Evolutionary conservation across 768 basidiomycete genomes (phyloP).

Genomic region (Erythrobasidium yunnanense): DNA sequence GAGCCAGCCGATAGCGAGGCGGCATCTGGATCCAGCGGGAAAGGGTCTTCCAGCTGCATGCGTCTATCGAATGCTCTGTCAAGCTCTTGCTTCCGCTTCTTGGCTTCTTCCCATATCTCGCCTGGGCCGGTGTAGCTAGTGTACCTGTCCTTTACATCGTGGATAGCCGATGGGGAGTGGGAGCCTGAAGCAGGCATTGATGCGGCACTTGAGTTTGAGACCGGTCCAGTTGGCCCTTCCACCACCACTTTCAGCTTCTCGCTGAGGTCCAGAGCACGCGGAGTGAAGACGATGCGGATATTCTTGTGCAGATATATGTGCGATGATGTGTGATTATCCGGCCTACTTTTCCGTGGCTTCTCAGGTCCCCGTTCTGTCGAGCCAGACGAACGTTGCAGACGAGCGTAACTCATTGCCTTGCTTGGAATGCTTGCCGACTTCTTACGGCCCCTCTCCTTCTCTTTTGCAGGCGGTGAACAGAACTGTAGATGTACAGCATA

Average conservation of each 20-base stretch:
- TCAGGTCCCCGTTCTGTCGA: neutral
- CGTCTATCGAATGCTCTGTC: slow-evolving; percentile 3
- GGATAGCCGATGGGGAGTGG: neutral
- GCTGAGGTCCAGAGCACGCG: slow-evolving; percentile 35
- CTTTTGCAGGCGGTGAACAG: slow-evolving; percentile 35
- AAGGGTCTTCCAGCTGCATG: neutral
- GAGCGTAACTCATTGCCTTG: neutral
- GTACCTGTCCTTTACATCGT: slow-evolving; percentile 2
- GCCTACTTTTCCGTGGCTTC: neutral
- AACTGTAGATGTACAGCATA: slow-evolving; percentile 40
- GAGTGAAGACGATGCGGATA: slow-evolving; percentile 40
- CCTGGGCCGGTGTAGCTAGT: slow-evolving; percentile 25
- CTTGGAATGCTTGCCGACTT: slow-evolving; percentile 1
- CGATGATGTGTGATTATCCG: neutral
- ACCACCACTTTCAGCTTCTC: slow-evolving; percentile 35
- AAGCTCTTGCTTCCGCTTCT: slow-evolving; percentile 13
- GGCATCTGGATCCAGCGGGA: slow-evolving; percentile 17
- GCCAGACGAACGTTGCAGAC: neutral
- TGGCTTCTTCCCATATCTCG: slow-evolving; percentile 30
- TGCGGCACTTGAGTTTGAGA: neutral
- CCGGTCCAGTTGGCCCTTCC: slow-evolving; percentile 31
- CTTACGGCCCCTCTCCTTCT: slow-evolving; percentile 4
- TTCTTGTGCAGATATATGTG: slow-evolving; percentile 39
- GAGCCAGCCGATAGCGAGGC: neutral
- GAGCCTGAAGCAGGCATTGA: neutral